Evolutionary conservation across 345 rosid genomes (phyloP).

Genomic region (Rhizophora apiculata): DNA sequence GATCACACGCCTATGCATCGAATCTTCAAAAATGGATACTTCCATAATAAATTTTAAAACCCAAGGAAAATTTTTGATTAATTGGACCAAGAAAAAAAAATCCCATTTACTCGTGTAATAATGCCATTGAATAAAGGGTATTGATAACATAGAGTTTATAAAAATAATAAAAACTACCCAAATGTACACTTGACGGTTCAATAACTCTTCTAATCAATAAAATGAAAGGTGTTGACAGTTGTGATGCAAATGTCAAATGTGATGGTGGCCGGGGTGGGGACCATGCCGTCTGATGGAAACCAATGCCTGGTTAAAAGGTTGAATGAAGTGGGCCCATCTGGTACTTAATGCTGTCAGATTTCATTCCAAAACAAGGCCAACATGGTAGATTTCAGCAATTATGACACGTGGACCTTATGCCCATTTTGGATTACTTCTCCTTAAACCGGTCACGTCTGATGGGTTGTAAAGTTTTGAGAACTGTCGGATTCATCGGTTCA

Average conservation of each 20-base stretch:
- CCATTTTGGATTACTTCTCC: constrained; percentile 22
- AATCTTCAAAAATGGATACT: no score
- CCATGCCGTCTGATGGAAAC: constrained; percentile 2
- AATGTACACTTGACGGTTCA: no score
- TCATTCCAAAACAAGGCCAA: constrained; percentile 30
- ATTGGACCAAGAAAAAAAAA: no score
- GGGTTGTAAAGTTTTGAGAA: constrained; percentile 6
- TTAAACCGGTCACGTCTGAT: constrained; percentile 43
- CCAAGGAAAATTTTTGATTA: no score
- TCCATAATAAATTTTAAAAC: no score
- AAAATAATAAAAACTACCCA: no score
- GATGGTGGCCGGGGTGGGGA: constrained; percentile 7
- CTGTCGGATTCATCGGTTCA: no score
- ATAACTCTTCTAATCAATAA: neutral
- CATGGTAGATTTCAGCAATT: constrained; percentile 41
- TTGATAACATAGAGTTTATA: no score
- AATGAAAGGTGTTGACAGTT: neutral
- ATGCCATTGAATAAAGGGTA: no score
- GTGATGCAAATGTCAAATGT: neutral
- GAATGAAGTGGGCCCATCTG: constrained; percentile 11
- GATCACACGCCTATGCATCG: no score
- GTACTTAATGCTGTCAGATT: constrained; percentile 24
- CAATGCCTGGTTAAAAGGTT: neutral
- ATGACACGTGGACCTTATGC: constrained; percentile 39
- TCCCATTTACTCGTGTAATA: no score